Evolutionary conservation across 2,329 filamentous ascomycete species (phyloP).

Genomic region (Mariannaea sp.): DNA sequence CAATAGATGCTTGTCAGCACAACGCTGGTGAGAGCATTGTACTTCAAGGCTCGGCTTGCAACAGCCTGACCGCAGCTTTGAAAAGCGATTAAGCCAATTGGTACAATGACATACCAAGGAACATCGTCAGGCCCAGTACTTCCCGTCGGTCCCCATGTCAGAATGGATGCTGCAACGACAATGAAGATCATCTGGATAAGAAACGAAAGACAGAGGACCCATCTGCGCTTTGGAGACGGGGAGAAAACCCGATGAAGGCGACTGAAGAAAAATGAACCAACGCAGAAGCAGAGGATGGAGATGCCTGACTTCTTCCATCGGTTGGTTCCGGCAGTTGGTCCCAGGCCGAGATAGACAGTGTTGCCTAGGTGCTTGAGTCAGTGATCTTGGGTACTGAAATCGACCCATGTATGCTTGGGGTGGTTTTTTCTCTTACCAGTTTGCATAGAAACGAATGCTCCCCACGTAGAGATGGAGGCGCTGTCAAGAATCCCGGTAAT

Average conservation of each 20-base stretch:
- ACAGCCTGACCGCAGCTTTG: conserved; percentile 80
- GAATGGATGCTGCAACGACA: conserved; percentile 56
- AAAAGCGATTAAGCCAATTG: conserved; percentile 73
- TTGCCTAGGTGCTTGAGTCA: conserved; percentile 58
- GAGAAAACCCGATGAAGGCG: conserved; percentile 68
- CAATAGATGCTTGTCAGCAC: conserved; percentile 84
- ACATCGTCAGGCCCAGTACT: conserved; percentile 50
- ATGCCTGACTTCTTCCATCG: conserved; percentile 63
- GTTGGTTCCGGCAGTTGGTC: conserved; percentile 53
- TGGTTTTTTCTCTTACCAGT: too few species aligned
- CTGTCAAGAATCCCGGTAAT: conserved; percentile 80
- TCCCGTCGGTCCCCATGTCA: conserved; percentile 52
- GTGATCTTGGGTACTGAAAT: too few species aligned
- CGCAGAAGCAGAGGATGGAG: conserved; percentile 71
- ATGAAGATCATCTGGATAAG: conserved; percentile 56
- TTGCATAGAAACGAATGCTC: conserved; percentile 83
- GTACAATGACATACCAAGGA: conserved; percentile 65
- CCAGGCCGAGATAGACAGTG: conserved; percentile 78
- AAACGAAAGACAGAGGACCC: conserved; percentile 67
- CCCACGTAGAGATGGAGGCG: conserved; percentile 76
- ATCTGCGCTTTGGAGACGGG: conserved; percentile 58
- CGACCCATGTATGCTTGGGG: too few species aligned
- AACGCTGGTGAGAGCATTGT: conserved; percentile 74
- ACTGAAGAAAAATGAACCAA: conserved; percentile 74
- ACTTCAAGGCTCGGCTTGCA: conserved; percentile 71